Conservation (phyloP, 345 rosid species). For the Populus alba region DNA sequence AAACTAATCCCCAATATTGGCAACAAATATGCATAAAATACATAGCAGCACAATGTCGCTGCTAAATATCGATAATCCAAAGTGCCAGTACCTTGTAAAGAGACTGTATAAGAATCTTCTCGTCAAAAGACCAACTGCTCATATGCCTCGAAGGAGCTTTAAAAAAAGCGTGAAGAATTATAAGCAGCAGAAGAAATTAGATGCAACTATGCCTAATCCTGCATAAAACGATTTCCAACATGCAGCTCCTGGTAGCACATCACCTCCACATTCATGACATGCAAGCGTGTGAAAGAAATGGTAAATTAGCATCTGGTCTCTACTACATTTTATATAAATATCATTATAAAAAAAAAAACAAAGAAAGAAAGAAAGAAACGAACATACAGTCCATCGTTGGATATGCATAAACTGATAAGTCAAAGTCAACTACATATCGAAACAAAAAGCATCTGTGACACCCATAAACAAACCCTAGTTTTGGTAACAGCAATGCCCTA, state of each 20-base stretch:
- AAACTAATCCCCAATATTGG: neutral
- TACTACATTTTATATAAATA: neutral
- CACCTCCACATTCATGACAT: neutral
- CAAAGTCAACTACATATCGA: neutral
- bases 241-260: neutral
- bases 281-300: neutral
- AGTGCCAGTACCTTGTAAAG: constrained; percentile 65
- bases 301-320: neutral
- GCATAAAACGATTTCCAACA: neutral
- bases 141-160: constrained; percentile 61
- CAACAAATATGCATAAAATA: neutral
- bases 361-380: neutral
- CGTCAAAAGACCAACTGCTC: constrained; percentile 78
- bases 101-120: constrained; percentile 75
- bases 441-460: neutral
- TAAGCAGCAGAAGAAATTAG: neutral
- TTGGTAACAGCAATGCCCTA: neutral
- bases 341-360: too few species aligned
- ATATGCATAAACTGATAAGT: neutral
- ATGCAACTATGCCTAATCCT: neutral
- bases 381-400: neutral
- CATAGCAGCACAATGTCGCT: neutral
- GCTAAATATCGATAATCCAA: neutral
- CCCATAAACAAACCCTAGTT: neutral
- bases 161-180: constrained; percentile 3